Conservation (phyloP, 441 rosid species). For the Eutrema salsugineum region DNA sequence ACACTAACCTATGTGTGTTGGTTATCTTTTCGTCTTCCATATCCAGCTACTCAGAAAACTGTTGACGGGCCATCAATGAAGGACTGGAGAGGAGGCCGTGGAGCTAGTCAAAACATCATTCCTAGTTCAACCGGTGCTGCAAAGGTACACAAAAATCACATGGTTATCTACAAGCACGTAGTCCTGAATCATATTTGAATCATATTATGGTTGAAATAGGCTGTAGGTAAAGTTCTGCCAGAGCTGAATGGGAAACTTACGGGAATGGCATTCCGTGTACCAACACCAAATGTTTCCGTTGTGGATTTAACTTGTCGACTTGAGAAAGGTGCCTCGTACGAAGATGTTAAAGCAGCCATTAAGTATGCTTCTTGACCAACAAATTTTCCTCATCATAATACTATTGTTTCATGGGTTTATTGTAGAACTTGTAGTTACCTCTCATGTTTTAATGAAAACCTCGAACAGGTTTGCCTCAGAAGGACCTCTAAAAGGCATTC, state of each 20-base stretch:
- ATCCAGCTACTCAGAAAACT: conserved; percentile 92
- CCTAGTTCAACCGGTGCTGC: conserved; percentile 99
- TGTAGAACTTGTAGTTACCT: conserved; percentile 1
- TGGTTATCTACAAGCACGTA: not conserved
- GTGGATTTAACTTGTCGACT: conserved; percentile 99
- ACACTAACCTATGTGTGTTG: conserved; percentile 2
- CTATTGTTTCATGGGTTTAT: not conserved
- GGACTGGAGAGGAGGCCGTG: conserved; percentile 99
- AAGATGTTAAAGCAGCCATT: conserved; percentile 90
- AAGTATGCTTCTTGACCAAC: conserved; percentile 46
- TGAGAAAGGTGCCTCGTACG: conserved; percentile 87
- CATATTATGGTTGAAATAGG: conserved; percentile 37
- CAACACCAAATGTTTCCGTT: conserved; percentile 95
- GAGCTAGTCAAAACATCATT: conserved; percentile 97
- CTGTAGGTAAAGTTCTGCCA: conserved; percentile 99
- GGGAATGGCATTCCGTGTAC: conserved; percentile 99
- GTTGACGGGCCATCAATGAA: conserved; percentile 99
- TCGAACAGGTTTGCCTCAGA: conserved; percentile 77
- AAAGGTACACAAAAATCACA: conserved; percentile 46
- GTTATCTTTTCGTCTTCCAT: conserved; percentile 13
- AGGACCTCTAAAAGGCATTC: conserved; percentile 89
- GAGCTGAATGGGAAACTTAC: conserved; percentile 97
- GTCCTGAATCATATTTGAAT: conserved; percentile 1
- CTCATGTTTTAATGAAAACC: conserved; percentile 9
- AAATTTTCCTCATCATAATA: not conserved